Base-by-base conservation (phyloP, 495 filamentous ascomycete species). In the Lepraria neglecta region DNA sequence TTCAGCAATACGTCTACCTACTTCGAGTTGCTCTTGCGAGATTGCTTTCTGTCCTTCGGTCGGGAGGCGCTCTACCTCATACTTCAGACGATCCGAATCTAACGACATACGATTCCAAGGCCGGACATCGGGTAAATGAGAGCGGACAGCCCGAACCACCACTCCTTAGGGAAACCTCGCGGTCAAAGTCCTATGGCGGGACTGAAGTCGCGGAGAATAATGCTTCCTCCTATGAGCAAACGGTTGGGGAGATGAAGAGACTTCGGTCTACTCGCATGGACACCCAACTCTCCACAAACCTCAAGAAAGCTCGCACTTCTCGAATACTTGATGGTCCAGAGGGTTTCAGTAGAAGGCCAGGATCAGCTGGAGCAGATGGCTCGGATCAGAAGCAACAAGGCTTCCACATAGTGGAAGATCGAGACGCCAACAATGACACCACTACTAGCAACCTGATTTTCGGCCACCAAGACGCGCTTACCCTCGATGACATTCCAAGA, bases 401-500 rank as follows among this genome's bases (percentile, higher is more conserved):
- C 3, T 87, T 88, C 64, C 87, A 89, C 63, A 96, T 97, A 68
- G 85, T 96, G 0, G 90, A 96, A 69, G 92, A 96, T 67, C 84
- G 83, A 45, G 89, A 92, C 64, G 42, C 51, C 15, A 78, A 77
- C 42, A 86, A 85, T 61, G 83, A 85, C 31, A 88, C 92, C 45
- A 78, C 80, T n/a, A 80, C 82, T 27, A 85, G 83, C 28, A 87
- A 91, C 58, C 77, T 91, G 63, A 89, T 89, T 51, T 89, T 98
- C 65, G 90, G 89, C n/a, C 83, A 89, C 65, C 87, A 92, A 61
- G 91, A 97, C 76, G 89, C 90, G 15, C 78, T 97, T 40, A 96
- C 91, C 6, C 76, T 99, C 59, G 94, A 97, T 72, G 94, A 99
- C 69, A 97, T 99, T 63, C 92, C 94, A n/a, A 81, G 92, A 63